Evolutionary conservation across 202 grass and related monocot genomes (phyloP).

Genomic region (Brachypodium distachyon): DNA sequence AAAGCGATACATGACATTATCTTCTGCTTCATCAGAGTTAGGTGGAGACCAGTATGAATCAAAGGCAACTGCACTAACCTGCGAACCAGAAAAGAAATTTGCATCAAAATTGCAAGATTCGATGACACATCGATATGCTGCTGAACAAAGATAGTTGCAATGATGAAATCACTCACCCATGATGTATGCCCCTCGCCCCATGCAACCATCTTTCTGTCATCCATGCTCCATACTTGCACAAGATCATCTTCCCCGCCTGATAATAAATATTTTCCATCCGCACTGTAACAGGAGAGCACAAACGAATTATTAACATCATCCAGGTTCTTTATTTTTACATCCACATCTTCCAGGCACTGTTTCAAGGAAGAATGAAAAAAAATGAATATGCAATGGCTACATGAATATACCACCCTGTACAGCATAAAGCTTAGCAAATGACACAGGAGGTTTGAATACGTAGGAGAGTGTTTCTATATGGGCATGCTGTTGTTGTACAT

Average conservation of each 20-base stretch:
- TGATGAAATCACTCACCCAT: conserved; percentile 78
- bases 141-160: conserved; percentile 10
- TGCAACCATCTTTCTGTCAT: conserved; percentile 84
- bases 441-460: not conserved
- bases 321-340: too few relatives aligned
- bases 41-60: conserved; percentile 86
- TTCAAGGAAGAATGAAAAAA: not conserved
- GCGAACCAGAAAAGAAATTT: conserved; percentile 27
- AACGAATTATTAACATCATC: conserved; percentile 9
- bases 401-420: not conserved
- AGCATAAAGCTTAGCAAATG: not conserved
- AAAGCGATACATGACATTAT: conserved; percentile 87
- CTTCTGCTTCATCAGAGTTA: conserved; percentile 63
- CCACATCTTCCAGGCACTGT: not conserved
- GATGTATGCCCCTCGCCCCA: conserved; percentile 98
- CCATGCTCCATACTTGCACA: conserved; percentile 97
- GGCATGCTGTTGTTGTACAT: not conserved
- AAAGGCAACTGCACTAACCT: conserved; percentile 96
- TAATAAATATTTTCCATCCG: conserved; percentile 83
- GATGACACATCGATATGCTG: not conserved
- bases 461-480: not conserved
- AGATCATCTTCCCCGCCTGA: conserved; percentile 96
- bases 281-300: conserved; percentile 35
- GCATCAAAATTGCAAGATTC: conserved; percentile 16
- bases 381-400: not conserved